Evolutionary conservation across 805 yeast genomes (phyloP), one percentile per base, ranked within the genome.

Genomic region (Suhomyces kilbournensis): DNA sequence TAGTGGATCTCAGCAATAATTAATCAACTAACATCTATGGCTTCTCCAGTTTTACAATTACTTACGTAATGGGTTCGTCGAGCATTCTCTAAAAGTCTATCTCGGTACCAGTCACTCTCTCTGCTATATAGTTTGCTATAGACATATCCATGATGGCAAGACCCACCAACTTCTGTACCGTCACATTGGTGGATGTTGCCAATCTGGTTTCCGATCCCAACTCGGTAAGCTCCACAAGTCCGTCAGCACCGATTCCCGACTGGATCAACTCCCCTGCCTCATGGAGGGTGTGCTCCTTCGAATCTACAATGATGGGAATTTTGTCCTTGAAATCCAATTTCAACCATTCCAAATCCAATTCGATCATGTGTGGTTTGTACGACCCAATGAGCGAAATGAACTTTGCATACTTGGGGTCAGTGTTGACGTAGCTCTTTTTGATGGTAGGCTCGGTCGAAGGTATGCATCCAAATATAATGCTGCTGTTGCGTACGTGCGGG

Each of bases 251-350:
- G 20, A 81, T 74, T 2, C 66, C 63, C 44, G 77, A 72, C 59
- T 76, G 78, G 46, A 83, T 78, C 49, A 85, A 67, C 56, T 85
- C 90, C 2, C 90, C 90, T 0, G 90, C 84, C 65, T 85, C 90
- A 3, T 67, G 67, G 22, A 81, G 60, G 10, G 83, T 74, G 54
- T 84, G 86, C 15, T 77, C 79, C 43, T 69, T 70, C 0, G 89
- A 83, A 59, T 85, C 90, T 3, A 84, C 87, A 5, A 85, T 65
- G 28, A 85, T 75, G 51, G 74, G 71, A 2, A 76, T 75, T 9
- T 65, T 58, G 1, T 56, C 54, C 15, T 77, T 64, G 52, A 75
- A 59, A 19, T 59, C 63, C 23, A 59, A 51, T 3, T 62, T 59
- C 9, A 81, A 68, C 39, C 79, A 66, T 2, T 68, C 66, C 23